phyloP scores from a whole-genome alignment of 768 basidiomycete genomes.

The Tubosaeta brunneosetosa region DNA sequence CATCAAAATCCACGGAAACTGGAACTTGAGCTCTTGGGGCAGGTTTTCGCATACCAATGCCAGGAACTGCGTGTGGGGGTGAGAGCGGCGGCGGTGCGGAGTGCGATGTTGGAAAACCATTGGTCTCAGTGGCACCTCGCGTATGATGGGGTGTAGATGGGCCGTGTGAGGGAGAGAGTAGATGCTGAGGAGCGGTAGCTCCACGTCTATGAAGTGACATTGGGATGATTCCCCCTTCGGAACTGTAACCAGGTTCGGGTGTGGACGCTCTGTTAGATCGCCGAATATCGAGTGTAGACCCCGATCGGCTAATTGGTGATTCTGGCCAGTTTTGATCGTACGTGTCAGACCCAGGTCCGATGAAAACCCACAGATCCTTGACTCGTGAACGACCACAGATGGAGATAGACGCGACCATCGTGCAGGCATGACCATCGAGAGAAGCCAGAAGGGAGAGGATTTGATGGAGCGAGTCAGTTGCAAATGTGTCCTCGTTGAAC shows the following conservation, averaged over 20 bases:
- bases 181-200: conserved; percentile 30
- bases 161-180: conserved; percentile 11
- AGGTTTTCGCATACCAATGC: conserved; percentile 53
- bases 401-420: conserved; percentile 65
- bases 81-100: conserved; percentile 14
- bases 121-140: conserved; percentile 34
- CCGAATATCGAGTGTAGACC: conserved; percentile 34
- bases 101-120: conserved; percentile 16
- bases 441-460: conserved; percentile 64
- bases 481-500: conserved; percentile 76
- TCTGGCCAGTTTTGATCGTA: conserved; percentile 32
- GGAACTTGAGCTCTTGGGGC: conserved; percentile 62
- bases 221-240: conserved; percentile 22
- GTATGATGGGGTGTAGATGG: conserved; percentile 26
- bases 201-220: conserved; percentile 29
- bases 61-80: conserved; percentile 25
- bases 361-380: conserved; percentile 78
- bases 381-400: conserved; percentile 65
- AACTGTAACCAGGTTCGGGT: conserved; percentile 25
- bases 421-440: conserved; percentile 64
- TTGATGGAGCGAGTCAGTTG: conserved; percentile 66
- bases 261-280: conserved; percentile 32
- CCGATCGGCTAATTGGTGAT: conserved; percentile 32
- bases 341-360: conserved; percentile 43
- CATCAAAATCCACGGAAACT: conserved; percentile 47